phyloP scores from a whole-genome alignment of 2,329 filamentous ascomycete species.

The Rhynchosporium agropyri region DNA sequence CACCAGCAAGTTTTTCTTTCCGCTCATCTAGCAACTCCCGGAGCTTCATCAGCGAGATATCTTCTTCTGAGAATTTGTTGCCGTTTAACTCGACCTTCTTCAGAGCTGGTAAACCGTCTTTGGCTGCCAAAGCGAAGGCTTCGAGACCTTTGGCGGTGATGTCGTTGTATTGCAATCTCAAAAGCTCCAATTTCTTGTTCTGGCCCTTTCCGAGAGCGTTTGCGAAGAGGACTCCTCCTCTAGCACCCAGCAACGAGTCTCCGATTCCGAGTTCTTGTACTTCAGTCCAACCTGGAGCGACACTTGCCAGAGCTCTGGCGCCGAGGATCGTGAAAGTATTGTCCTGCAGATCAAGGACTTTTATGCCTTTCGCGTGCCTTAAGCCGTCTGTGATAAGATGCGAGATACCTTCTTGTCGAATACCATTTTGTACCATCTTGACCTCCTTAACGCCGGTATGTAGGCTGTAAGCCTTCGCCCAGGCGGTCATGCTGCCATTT shows the following conservation, averaged over 20 bases:
- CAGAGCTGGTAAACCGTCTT: constrained; percentile 70
- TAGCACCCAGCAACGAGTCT: constrained; percentile 80
- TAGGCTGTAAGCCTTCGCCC: constrained; percentile 84
- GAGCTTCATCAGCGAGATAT: constrained; percentile 69
- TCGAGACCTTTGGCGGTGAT: constrained; percentile 78
- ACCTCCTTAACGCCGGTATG: constrained; percentile 81
- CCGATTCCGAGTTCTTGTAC: constrained; percentile 85
- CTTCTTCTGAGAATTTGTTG: constrained; percentile 90
- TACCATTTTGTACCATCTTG: constrained; percentile 99
- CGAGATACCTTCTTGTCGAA: constrained; percentile 88
- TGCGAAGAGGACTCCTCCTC: constrained; percentile 75
- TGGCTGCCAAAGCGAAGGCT: constrained; percentile 68
- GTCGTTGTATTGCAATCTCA: constrained; percentile 93
- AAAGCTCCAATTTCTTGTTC: constrained; percentile 77
- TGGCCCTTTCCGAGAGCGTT: constrained; percentile 72
- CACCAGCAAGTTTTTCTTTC: constrained; percentile 72
- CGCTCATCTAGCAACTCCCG: constrained; percentile 73
- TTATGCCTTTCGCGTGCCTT: constrained; percentile 66
- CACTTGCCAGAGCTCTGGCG: constrained; percentile 75
- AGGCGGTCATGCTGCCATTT: constrained; percentile 93
- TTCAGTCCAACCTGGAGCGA: constrained; percentile 72
- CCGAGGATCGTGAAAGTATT: constrained; percentile 91
- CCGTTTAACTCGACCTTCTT: constrained; percentile 92
- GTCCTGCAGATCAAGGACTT: constrained; percentile 89
- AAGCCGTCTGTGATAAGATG: constrained; percentile 80